These are phyloP conservation scores for Euphorbia schlechtendalii DNA, from an alignment of 441 rosid species.

Conservation along the genomic window DNA sequence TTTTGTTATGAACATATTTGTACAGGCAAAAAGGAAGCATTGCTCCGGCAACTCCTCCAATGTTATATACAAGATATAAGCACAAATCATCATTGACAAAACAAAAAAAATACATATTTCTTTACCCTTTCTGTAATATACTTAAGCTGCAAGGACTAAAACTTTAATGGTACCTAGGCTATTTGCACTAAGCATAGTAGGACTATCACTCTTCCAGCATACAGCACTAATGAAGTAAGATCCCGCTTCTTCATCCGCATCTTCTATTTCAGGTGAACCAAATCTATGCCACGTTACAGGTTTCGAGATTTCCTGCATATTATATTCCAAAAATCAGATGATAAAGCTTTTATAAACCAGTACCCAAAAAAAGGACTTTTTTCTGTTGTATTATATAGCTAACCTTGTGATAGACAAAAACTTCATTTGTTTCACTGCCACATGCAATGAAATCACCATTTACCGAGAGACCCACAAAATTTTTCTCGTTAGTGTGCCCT, in stretches of 20 bases:
- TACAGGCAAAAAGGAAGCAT: too few relatives aligned
- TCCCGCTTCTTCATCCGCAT: conserved; percentile 76
- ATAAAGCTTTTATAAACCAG: not conserved
- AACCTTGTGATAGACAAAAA: conserved; percentile 94
- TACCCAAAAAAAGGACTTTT: not conserved
- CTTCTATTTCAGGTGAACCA: conserved; percentile 84
- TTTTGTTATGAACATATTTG: too few relatives aligned
- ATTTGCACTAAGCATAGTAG: conserved; percentile 91
- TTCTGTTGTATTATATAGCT: conserved; percentile 4
- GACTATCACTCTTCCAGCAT: conserved; percentile 96
- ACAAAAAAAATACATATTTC: too few relatives aligned
- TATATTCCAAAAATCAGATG: not conserved
- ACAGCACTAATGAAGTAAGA: conserved; percentile 95
- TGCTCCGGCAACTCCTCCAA: too few relatives aligned
- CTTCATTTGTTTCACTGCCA: conserved; percentile 97
- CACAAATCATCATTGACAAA: too few relatives aligned
- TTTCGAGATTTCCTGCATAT: conserved; percentile 74
- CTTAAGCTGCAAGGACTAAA: conserved; percentile 74
- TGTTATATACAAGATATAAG: too few relatives aligned
- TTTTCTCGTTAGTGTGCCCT: conserved; percentile 96
- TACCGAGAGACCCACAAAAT: conserved; percentile 91
- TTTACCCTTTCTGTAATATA: not conserved
- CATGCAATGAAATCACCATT: conserved; percentile 83
- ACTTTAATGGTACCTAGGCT: conserved; percentile 98
- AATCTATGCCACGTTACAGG: conserved; percentile 86